Base-by-base conservation (phyloP, 768 basidiomycete genomes). In the Lanmaoa rubissima region DNA sequence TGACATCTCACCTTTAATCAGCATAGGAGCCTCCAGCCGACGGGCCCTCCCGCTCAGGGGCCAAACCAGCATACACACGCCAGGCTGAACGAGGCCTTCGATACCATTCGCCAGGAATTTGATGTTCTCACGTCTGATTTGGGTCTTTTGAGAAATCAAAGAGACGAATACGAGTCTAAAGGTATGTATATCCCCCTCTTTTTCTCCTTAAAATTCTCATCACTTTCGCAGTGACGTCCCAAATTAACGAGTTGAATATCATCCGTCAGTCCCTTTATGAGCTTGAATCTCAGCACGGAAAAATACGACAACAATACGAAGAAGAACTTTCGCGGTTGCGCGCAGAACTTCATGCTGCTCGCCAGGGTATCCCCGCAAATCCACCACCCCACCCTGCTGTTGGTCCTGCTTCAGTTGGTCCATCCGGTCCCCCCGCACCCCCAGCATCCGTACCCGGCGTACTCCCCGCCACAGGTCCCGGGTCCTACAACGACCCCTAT, bases 211-310 rank as follows among this genome's bases (percentile, higher is more conserved):
- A 51, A 40, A 28, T 28, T 40, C 57, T 61, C 53, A 65, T 56
- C 49, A 4, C 51, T 11, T 48, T 28, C 24, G 1, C 69, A 92
- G 92, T 92, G 48, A 80, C 82, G 5, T 78, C 79, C 28, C 96
- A 98, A 73, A 86, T 98, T 59, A 89, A 86, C 69, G 96, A 98
- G 69, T 78, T 98, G 53, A 90, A 88, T 62, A 85, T 88, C 67
- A 94, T 99, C 65, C 84, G 94, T 36, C 88, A 93, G 66, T 85
- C 90, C 2, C 79, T 98, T 12, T 95, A 94, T 68, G 94, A 98
- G 61, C 86, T 99, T 53, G 96, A 99, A 70, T 76, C 85, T 0
- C 88, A 90, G 59, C 94, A 98, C 63, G 81, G 80, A 59, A 92
- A 94, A 77, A 85, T 93, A 51, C 82, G 93, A 35, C 83, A 88